These are phyloP conservation scores for Edaphochlamys debaryana DNA, from an alignment of 139 green algal species.

Conservation along the genomic window DNA sequence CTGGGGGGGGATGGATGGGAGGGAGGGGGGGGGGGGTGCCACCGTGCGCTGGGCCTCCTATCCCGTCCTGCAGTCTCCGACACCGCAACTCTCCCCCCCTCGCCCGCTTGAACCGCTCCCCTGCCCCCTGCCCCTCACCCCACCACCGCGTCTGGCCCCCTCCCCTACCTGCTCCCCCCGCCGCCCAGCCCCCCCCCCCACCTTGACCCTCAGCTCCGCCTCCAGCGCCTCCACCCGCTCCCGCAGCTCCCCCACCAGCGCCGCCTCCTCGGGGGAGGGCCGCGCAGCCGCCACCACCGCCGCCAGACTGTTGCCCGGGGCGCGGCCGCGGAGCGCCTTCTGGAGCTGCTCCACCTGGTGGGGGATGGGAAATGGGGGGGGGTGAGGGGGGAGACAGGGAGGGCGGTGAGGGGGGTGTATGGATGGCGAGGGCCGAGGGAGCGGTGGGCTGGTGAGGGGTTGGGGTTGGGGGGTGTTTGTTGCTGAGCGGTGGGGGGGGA, in stretches of 20 bases:
- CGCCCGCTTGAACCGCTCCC: no score
- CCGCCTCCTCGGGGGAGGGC: slow-evolving; percentile 48
- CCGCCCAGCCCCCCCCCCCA: not conserved
- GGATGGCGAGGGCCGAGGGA: not conserved
- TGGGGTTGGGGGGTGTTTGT: no score
- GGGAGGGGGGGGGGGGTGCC: no score
- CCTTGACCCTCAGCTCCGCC: slow-evolving; percentile 52
- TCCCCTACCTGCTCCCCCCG: not conserved
- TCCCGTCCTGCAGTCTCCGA: no score
- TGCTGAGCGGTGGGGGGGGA: no score
- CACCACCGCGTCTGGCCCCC: no score
- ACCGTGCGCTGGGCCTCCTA: no score
- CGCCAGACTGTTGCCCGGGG: slow-evolving; percentile 58
- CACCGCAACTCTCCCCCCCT: no score
- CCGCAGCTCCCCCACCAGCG: slow-evolving; percentile 50
- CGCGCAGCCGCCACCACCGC: slow-evolving; percentile 60
- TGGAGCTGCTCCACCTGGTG: slow-evolving; percentile 40
- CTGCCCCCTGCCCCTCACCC: no score
- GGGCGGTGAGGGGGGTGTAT: not conserved
- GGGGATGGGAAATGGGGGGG: not conserved
- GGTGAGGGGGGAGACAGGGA: not conserved
- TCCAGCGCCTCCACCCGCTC: slow-evolving; percentile 48
- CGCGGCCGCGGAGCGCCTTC: slow-evolving; percentile 33
- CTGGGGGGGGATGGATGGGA: slow-evolving; percentile 3
- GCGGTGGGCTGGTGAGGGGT: no score